Percentiles rank a stretch among this genome's conserved stretches.
Conservation (phyloP, 257 asterid species). For the Ajuga chamaepitys region DNA sequence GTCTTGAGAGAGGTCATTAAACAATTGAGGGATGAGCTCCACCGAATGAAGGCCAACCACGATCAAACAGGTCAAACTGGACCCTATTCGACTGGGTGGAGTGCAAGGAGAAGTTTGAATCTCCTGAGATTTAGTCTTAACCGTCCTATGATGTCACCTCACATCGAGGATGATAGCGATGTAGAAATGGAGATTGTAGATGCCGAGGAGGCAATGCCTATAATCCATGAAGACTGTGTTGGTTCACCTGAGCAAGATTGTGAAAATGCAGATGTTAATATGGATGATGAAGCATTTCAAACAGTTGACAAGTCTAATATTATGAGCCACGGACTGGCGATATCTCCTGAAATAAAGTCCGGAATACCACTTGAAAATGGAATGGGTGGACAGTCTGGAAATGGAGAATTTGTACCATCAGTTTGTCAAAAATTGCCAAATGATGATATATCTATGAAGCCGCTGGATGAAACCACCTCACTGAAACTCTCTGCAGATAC, state of each 20-base stretch:
- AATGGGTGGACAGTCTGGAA: slow-evolving; percentile 19
- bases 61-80: slow-evolving; percentile 52
- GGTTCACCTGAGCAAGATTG: slow-evolving; percentile 24
- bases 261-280: slow-evolving; percentile 59
- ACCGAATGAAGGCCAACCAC: slow-evolving; percentile 59
- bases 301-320: slow-evolving; percentile 24
- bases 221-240: slow-evolving; percentile 23
- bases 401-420: slow-evolving; percentile 14
- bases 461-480: slow-evolving; percentile 18
- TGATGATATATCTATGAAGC: slow-evolving; percentile 17
- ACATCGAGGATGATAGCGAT: slow-evolving; percentile 73
- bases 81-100: slow-evolving; percentile 69
- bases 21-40: slow-evolving; percentile 83
- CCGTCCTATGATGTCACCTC: slow-evolving; percentile 67
- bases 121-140: slow-evolving; percentile 86
- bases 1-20: slow-evolving; percentile 80
- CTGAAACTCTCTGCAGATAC: slow-evolving; percentile 22
- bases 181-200: slow-evolving; percentile 94
- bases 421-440: slow-evolving; percentile 11
- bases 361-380: slow-evolving; percentile 12
- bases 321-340: neutral
- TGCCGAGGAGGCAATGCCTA: slow-evolving; percentile 22
- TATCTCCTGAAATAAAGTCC: slow-evolving; percentile 13
- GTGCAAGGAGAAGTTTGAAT: slow-evolving; percentile 86
- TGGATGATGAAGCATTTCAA: slow-evolving; percentile 60